These are phyloP conservation scores for Orbilia quercus DNA, from an alignment of 2,329 filamentous ascomycete species.

Conservation along the genomic window DNA sequence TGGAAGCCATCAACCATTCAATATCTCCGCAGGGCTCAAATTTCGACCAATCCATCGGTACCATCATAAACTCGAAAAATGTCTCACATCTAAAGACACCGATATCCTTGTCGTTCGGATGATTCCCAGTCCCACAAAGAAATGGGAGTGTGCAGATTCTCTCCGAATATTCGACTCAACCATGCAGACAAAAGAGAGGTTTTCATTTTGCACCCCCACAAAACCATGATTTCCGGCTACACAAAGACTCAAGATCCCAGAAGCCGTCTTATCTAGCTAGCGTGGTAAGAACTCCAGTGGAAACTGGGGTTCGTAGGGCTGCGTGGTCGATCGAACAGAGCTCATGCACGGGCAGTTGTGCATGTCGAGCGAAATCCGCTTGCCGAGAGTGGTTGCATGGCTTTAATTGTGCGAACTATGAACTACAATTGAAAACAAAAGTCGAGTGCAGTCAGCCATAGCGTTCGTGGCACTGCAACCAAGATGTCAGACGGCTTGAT, in stretches of 20 bases:
- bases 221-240: slow-evolving; percentile 8
- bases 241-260: slow-evolving; percentile 12
- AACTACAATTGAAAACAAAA: no score
- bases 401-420: no score
- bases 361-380: slow-evolving; percentile 4
- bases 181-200: slow-evolving; percentile 17
- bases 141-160: no score
- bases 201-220: slow-evolving; percentile 15
- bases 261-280: slow-evolving; percentile 21
- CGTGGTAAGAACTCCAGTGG: slow-evolving; percentile 12
- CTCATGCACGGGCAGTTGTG: slow-evolving; percentile 12
- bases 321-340: slow-evolving; percentile 37
- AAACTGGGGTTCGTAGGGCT: slow-evolving; percentile 56
- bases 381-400: not conserved
- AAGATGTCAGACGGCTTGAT: no score
- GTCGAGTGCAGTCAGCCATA: no score
- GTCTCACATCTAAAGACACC: no score
- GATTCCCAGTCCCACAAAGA: not conserved
- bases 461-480: no score
- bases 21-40: no score
- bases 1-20: no score
- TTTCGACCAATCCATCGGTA: no score
- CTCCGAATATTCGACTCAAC: not conserved
- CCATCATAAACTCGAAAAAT: no score
- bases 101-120: no score